Conservation (phyloP, 75 land plant genomes). For the Cupressus sempervirens region DNA sequence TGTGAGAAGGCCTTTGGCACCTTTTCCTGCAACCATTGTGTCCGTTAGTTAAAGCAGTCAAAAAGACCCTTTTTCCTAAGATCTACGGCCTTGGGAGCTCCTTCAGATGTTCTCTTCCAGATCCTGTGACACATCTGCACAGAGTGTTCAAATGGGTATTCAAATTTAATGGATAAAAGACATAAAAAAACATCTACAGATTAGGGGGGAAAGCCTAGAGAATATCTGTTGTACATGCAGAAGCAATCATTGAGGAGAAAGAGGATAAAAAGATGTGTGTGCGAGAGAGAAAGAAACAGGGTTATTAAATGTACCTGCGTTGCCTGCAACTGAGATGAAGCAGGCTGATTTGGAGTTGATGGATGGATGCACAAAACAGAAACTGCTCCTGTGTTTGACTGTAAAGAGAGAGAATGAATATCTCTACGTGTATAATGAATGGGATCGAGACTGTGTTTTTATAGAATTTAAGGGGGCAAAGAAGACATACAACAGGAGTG, state of each 20-base stretch:
- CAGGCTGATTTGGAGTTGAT: background rate
- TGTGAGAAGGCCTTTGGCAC: constrained; percentile 34
- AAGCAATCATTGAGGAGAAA: background rate
- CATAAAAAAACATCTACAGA: background rate
- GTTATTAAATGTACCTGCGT: background rate
- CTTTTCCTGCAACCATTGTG: constrained; percentile 27
- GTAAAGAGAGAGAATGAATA: background rate
- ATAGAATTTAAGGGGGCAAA: background rate
- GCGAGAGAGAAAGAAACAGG: background rate
- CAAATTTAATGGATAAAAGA: background rate
- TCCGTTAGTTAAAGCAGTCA: background rate
- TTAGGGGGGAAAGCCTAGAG: too few relatives aligned
- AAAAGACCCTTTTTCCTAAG: background rate
- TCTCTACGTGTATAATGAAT: background rate
- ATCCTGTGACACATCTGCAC: background rate
- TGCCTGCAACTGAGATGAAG: background rate
- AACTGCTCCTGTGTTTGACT: background rate
- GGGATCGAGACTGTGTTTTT: background rate
- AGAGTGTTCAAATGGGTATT: background rate
- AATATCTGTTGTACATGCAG: background rate
- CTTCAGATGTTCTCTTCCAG: background rate
- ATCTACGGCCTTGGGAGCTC: background rate
- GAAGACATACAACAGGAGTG: too few relatives aligned
- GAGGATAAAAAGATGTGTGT: background rate
- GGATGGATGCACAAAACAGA: background rate